phyloP scores from a whole-genome alignment of 1,284 basidiomycete genomes.

The Takashimella koratensis region DNA sequence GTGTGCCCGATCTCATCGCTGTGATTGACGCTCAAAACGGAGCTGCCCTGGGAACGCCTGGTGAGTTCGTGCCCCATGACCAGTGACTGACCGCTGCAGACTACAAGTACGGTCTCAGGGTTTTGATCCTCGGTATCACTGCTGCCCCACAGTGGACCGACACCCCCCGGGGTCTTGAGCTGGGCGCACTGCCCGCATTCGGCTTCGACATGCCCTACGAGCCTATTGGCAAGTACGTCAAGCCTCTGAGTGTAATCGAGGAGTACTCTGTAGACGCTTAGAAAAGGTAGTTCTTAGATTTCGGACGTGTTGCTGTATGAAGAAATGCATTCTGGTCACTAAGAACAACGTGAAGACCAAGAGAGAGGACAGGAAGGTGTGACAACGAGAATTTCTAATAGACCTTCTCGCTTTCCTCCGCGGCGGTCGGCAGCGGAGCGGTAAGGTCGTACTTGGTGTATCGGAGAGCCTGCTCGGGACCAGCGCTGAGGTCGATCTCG shows the following conservation, averaged over 20 bases:
- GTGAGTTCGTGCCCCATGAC: no score
- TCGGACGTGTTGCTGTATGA: no score
- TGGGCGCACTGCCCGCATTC: conserved; percentile 30
- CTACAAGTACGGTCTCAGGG: conserved; percentile 58
- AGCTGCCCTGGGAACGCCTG: conserved; percentile 56
- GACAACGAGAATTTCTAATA: no score
- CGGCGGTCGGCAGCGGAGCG: no score
- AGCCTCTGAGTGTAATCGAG: conserved; percentile 44
- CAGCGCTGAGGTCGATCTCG: conserved; percentile 9
- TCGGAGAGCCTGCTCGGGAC: conserved; percentile 6
- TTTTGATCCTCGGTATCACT: conserved; percentile 58
- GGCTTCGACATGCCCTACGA: conserved; percentile 34
- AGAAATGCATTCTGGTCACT: no score
- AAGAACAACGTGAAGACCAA: no score
- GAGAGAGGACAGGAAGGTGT: no score
- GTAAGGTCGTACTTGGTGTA: conserved; percentile 12
- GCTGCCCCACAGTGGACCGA: conserved; percentile 59
- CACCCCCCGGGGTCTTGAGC: conserved; percentile 53
- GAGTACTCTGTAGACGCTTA: no score
- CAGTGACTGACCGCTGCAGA: no score
- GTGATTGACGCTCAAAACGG: conserved; percentile 59
- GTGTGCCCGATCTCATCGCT: conserved; percentile 59
- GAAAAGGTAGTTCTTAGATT: no score
- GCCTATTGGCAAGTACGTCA: conserved; percentile 39
- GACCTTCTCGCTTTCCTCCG: no score